A percentile compares a stretch with the other conserved stretches of the same genome.
These are phyloP conservation scores for Phlebopus sp. DNA, from an alignment of 1,284 basidiomycete species.

Conservation along the genomic window DNA sequence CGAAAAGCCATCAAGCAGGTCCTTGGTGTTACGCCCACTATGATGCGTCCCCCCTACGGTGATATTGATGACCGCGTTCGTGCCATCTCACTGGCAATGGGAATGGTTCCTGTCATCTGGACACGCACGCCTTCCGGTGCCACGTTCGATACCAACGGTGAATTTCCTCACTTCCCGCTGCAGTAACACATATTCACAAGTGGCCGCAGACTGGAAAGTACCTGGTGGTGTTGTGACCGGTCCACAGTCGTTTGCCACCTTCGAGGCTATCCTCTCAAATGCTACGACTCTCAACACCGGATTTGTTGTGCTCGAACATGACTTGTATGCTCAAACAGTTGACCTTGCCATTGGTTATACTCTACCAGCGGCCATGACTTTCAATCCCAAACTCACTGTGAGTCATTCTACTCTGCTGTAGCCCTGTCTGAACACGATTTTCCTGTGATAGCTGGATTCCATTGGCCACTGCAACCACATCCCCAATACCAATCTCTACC, in stretches of 20 bases:
- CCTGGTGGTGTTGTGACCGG: slow-evolving; percentile 68
- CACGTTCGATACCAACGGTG: slow-evolving; percentile 79
- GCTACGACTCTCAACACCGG: slow-evolving; percentile 57
- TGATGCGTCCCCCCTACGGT: slow-evolving; percentile 61
- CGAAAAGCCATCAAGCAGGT: slow-evolving; percentile 77
- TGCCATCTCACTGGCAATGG: slow-evolving; percentile 80
- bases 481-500: slow-evolving; percentile 55
- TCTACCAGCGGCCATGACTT: slow-evolving; percentile 63
- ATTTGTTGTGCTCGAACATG: slow-evolving; percentile 89
- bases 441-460: slow-evolving; percentile 49
- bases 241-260: slow-evolving; percentile 50
- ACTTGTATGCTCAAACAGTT: slow-evolving; percentile 82
- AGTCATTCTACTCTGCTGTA: slow-evolving; percentile 15
- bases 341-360: slow-evolving; percentile 88
- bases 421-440: neutral
- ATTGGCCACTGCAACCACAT: slow-evolving; percentile 62
- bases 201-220: slow-evolving; percentile 72
- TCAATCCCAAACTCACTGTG: slow-evolving; percentile 61
- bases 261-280: slow-evolving; percentile 61
- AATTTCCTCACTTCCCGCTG: neutral
- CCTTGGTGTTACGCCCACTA: slow-evolving; percentile 77
- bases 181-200: neutral
- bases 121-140: slow-evolving; percentile 54
- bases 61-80: slow-evolving; percentile 86
- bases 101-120: slow-evolving; percentile 80